These are phyloP conservation scores for barley (Hordeum vulgare) DNA, from an alignment of 176 grass and related monocot species.

Conservation along the genomic window MorexV3_pseudomolecules_assembly NC_058522.1:34135849-34136348, in stretches of 20 bases:
- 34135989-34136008: not conserved
- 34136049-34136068: not conserved
- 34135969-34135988: constrained; percentile 2
- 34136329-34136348: not conserved
- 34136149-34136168: not conserved
- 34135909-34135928: constrained; percentile 9
- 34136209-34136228: not conserved
- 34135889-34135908: not conserved
- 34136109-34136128: not conserved
- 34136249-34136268: not conserved
- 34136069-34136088: not conserved
- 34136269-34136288: not conserved
- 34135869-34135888: not conserved
- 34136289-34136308: not conserved
- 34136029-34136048: not conserved
- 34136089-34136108: not conserved
- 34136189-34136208: not conserved
- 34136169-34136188: rapidly evolving
- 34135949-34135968: not conserved
- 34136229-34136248: not conserved
- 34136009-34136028: not conserved
- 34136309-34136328: not conserved
- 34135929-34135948: constrained; percentile 36
- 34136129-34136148: not conserved
- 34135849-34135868: too few species aligned